phyloP scores from a whole-genome alignment of 1,139 yeast species.

The Hansenula sp. region DNA sequence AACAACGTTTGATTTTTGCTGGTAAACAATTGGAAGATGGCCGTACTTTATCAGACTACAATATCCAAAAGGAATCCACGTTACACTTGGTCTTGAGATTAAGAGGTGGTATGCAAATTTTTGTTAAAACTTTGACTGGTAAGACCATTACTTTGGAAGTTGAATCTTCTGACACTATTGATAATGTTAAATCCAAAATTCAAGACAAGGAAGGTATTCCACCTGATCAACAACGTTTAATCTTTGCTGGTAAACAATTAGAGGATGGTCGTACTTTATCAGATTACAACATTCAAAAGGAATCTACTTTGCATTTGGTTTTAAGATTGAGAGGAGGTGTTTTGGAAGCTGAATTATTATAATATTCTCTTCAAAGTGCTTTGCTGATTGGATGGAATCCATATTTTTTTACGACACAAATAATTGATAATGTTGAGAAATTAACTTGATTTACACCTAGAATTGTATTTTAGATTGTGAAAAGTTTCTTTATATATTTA shows the following conservation, averaged over 20 bases:
- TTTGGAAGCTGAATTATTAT: not conserved
- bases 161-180: slow-evolving; percentile 96
- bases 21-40: slow-evolving; percentile 98
- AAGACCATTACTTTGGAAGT: slow-evolving; percentile 96
- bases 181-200: slow-evolving; percentile 87
- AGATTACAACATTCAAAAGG: slow-evolving; percentile 66
- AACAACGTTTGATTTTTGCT: slow-evolving; percentile 96
- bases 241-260: slow-evolving; percentile 57
- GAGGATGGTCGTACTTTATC: slow-evolving; percentile 68
- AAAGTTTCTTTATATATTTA: not conserved
- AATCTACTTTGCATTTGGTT: slow-evolving; percentile 55
- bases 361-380: not conserved
- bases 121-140: slow-evolving; percentile 48
- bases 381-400: not conserved
- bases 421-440: not conserved
- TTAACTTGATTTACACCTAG: not conserved
- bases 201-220: slow-evolving; percentile 92
- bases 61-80: slow-evolving; percentile 90
- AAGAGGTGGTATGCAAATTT: slow-evolving; percentile 66
- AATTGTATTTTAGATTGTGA: not conserved
- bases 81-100: slow-evolving; percentile 82
- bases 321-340: slow-evolving; percentile 56
- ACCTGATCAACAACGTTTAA: slow-evolving; percentile 81
- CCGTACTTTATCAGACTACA: slow-evolving; percentile 88
- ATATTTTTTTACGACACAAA: not conserved